Conservation (phyloP, 805 yeast species). For the Ascoidea asiatica region DNA sequence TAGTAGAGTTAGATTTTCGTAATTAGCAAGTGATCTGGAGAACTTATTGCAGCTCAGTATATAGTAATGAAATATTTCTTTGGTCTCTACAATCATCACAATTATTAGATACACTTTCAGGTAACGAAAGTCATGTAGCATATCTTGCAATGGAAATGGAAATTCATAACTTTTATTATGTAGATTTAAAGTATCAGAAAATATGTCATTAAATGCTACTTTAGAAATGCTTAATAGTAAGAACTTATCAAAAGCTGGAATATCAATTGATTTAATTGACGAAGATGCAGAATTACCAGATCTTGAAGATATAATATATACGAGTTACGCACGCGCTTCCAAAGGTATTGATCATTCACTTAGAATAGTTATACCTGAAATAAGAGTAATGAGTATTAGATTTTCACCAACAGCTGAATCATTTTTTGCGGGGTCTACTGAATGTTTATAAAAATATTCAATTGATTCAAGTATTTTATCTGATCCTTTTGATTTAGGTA, state of each 20-base stretch:
- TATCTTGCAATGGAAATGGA: constrained; percentile 75
- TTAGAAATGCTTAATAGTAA: constrained; percentile 63
- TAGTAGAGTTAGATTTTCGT: constrained; percentile 71
- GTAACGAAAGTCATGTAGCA: constrained; percentile 94
- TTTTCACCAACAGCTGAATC: constrained; percentile 86
- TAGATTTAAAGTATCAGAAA: constrained; percentile 73
- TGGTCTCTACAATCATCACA: constrained; percentile 98
- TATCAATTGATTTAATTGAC: constrained; percentile 54
- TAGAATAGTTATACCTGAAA: constrained; percentile 64
- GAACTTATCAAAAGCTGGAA: constrained; percentile 77
- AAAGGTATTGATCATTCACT: constrained; percentile 63
- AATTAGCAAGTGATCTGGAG: constrained; percentile 94
- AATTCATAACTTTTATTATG: constrained; percentile 64
- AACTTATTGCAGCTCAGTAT: constrained; percentile 83
- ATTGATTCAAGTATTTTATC: constrained; percentile 63
- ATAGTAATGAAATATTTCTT: constrained; percentile 79
- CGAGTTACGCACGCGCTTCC: constrained; percentile 72
- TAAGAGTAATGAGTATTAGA: constrained; percentile 63
- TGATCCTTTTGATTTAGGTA: constrained; percentile 91
- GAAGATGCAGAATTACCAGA: constrained; percentile 79
- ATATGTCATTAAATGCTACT: constrained; percentile 89
- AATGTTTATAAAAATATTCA: constrained; percentile 75
- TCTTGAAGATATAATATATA: constrained; percentile 66
- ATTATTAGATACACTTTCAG: constrained; percentile 72
- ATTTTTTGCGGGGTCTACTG: constrained; percentile 92